Percentiles rank a stretch among this genome's conserved stretches.
phyloP scores from a whole-genome alignment of 164 flowering plant genomes.

The grape (Vitis vinifera) region DNA sequence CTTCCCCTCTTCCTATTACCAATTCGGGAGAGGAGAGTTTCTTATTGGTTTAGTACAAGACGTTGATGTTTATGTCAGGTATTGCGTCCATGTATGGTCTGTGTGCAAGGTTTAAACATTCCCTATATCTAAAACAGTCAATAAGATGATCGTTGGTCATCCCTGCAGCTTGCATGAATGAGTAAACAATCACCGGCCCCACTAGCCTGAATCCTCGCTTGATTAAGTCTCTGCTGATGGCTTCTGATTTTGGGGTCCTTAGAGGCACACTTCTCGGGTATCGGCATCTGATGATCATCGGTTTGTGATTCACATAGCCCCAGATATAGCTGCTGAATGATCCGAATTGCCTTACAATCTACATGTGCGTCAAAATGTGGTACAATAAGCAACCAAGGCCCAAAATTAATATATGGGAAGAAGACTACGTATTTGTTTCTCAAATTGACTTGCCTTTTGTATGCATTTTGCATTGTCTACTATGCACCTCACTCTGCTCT shows the following conservation, averaged over 20 bases:
- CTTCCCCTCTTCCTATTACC: too few relatives aligned
- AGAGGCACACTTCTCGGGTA: slow-evolving; percentile 76
- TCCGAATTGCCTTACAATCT: slow-evolving; percentile 73
- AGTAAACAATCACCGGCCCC: slow-evolving; percentile 80
- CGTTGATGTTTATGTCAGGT: too few relatives aligned
- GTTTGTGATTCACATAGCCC: slow-evolving; percentile 70
- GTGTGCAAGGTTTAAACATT: slow-evolving; percentile 64
- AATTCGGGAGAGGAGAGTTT: too few relatives aligned
- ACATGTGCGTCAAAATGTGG: background rate
- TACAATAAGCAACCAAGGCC: background rate
- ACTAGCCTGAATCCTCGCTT: slow-evolving; percentile 76
- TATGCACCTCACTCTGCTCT: slow-evolving; percentile 78
- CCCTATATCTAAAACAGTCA: slow-evolving; percentile 69
- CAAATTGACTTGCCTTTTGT: slow-evolving; percentile 48
- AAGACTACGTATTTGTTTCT: background rate
- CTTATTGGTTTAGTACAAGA: too few relatives aligned
- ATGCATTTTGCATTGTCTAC: slow-evolving; percentile 87
- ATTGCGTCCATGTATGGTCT: slow-evolving; percentile 22
- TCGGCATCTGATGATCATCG: slow-evolving; percentile 61
- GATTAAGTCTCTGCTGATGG: slow-evolving; percentile 70
- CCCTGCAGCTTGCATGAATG: slow-evolving; percentile 95
- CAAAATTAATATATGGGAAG: too few relatives aligned
- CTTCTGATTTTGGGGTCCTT: slow-evolving; percentile 78
- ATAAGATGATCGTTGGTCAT: slow-evolving; percentile 83
- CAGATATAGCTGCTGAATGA: slow-evolving; percentile 81